These are phyloP conservation scores for Parsonsia alboflavescens DNA, from an alignment of 257 asterid species.

Conservation along the genomic window DNA sequence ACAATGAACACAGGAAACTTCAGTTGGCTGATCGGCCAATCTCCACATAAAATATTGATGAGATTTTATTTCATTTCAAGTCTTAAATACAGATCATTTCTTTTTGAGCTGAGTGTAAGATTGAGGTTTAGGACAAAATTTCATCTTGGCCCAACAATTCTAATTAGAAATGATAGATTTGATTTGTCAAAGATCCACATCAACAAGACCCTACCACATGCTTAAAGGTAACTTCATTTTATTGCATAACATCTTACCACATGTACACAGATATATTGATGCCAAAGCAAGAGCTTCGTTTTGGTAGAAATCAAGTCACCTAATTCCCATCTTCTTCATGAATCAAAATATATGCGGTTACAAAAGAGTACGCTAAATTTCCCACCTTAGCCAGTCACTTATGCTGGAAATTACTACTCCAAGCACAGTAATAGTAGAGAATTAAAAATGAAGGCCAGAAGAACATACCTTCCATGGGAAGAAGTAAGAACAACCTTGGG, in stretches of 20 bases:
- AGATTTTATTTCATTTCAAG: background rate
- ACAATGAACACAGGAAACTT: background rate
- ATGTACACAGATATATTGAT: background rate
- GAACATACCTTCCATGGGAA: conserved; percentile 67
- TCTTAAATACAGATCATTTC: background rate
- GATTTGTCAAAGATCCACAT: background rate
- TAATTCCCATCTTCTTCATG: background rate
- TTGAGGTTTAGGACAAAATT: background rate
- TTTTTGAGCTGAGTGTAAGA: background rate
- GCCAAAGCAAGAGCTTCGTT: background rate
- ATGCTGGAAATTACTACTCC: background rate
- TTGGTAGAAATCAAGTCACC: background rate
- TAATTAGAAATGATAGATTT: background rate
- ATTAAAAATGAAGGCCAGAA: background rate
- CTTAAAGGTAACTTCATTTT: background rate
- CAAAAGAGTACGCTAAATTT: background rate
- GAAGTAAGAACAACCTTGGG: conserved; percentile 76
- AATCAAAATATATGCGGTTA: background rate
- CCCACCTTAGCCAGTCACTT: background rate
- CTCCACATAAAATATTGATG: background rate
- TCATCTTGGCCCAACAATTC: background rate
- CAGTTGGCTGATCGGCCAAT: background rate
- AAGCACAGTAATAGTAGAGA: background rate
- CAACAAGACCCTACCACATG: background rate
- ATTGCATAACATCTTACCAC: background rate